Conservation (phyloP, 1,284 basidiomycete genomes). For the Entoloma clypeatum region DNA sequence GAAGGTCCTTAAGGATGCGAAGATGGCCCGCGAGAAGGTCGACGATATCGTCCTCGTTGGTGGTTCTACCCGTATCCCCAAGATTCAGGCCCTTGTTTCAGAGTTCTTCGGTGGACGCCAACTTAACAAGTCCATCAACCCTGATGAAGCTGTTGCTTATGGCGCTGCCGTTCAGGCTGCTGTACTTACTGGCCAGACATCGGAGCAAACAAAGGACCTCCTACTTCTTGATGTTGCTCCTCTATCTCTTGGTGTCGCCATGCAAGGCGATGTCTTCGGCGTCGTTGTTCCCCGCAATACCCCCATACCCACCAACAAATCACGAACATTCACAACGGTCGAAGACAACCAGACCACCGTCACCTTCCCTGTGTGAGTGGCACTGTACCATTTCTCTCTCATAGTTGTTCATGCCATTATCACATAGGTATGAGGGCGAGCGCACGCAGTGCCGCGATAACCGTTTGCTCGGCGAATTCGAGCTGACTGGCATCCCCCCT, state of each 20-base stretch:
- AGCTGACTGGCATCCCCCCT: conserved; percentile 94
- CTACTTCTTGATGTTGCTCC: conserved; percentile 95
- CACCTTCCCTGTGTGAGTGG: conserved; percentile 87
- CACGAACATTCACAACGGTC: conserved; percentile 92
- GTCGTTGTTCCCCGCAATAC: conserved; percentile 97
- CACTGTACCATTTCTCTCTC: neutral
- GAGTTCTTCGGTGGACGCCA: conserved; percentile 98
- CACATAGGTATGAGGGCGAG: conserved; percentile 86
- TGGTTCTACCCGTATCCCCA: conserved; percentile 99
- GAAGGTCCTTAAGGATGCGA: conserved; percentile 98
- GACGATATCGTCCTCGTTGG: conserved; percentile 99
- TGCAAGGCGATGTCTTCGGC: conserved; percentile 98
- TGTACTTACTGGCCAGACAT: conserved; percentile 93
- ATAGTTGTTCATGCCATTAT: conserved; percentile 5
- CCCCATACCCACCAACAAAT: conserved; percentile 96
- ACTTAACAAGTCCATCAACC: conserved; percentile 98
- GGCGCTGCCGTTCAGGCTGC: conserved; percentile 98
- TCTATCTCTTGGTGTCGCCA: conserved; percentile 95
- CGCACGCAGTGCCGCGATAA: conserved; percentile 97
- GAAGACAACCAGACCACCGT: conserved; percentile 99
- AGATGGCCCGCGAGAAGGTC: conserved; percentile 96
- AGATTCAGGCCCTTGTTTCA: conserved; percentile 97
- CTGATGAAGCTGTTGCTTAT: conserved; percentile 92
- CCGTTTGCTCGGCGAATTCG: conserved; percentile 95
- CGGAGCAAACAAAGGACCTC: conserved; percentile 93